Percentiles rank a stretch among this genome's conserved stretches.
phyloP scores from a whole-genome alignment of 805 yeast genomes.

The Candida golubevii region DNA sequence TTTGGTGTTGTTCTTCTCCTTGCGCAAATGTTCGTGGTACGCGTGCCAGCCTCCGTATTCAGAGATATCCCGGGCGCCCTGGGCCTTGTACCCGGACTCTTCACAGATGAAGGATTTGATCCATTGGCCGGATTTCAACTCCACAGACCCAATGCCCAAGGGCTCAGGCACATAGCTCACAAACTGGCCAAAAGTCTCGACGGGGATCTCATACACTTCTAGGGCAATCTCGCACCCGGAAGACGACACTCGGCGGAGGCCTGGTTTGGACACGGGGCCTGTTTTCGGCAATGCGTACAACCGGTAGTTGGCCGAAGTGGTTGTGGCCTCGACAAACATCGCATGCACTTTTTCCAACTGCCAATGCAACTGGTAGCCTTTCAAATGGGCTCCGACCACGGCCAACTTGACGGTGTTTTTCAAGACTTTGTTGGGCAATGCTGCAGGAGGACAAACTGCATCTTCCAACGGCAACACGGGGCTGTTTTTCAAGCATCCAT shows the following conservation, averaged over 20 bases:
- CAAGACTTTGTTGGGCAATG: conserved; percentile 14
- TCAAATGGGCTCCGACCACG: conserved; percentile 94
- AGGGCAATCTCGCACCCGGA: conserved; percentile 60
- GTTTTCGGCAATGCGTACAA: conserved; percentile 77
- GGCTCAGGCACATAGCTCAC: conserved; percentile 91
- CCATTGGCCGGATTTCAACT: conserved; percentile 73
- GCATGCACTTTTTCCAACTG: conserved; percentile 86
- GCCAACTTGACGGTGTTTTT: conserved; percentile 56
- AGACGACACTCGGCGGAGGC: conserved; percentile 63
- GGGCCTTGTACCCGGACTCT: conserved; percentile 71
- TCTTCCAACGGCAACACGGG: conserved; percentile 38
- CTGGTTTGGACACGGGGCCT: conserved; percentile 88
- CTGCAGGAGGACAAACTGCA: conserved; percentile 33
- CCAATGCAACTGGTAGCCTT: conserved; percentile 90
- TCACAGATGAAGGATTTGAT: conserved; percentile 95
- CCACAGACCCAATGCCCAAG: conserved; percentile 90
- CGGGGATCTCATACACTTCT: conserved; percentile 83
- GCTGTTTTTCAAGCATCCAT: conserved; percentile 49
- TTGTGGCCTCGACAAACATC: conserved; percentile 56
- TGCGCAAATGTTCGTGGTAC: conserved; percentile 43
- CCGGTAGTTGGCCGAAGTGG: conserved; percentile 66
- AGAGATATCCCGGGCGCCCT: conserved; percentile 80
- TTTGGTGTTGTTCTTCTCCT: conserved; percentile 22
- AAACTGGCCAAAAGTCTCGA: conserved; percentile 73
- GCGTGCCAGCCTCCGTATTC: conserved; percentile 82